Base-by-base conservation (phyloP, 2,329 filamentous ascomycete species). In the Pseudogymnoascus sp. region DNA sequence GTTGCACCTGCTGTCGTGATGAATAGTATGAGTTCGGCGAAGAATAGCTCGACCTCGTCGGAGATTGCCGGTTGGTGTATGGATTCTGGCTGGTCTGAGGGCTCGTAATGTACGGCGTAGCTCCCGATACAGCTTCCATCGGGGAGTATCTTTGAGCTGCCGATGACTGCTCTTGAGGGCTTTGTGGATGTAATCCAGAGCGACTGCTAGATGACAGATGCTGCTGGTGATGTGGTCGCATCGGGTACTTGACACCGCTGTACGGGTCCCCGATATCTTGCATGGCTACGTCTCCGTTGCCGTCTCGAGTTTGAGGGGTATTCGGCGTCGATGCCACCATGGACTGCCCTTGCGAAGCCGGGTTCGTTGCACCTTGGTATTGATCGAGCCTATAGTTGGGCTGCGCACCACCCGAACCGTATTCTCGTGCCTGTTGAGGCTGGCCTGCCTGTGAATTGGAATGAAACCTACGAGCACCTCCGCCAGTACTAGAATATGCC, bases 121-220 rank as follows among this genome's bases (percentile, higher is more conserved):
- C 86, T 42, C 92, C 90, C 65, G 92, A 91, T 66, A 96, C 80
- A 14, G 86, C 84, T 75, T 96, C 93, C 93, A 97, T 97, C 67
- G 93, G 95, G 56, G 93, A 97, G 78, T 97, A 97, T 73, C 93
- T 87, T 75, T 96, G 90, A 65, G 92, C 90, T 64, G 91, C 91
- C 60, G 90, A 83, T 46, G 91, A 95, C 64, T 90, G 87, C 72
- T 93, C 87, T 68, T 87, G 87, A 60, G 88, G 79, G 56, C 87
- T 77, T 69, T 89, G 89, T 74, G 93, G 89, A 70, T 91, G 85
- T 66, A 84, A 91, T 65, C 86, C 70, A 44, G 78, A 68, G 66
- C 78, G 76, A 68, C 78, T 74, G 63, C 76, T 76, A 28, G 83
- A 66, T 16, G 73, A 85, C 65, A 84, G 80, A 69, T 93, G 87